Conservation (phyloP, 2,329 filamentous ascomycete genomes). For the Bipolaris zeicola region DNA sequence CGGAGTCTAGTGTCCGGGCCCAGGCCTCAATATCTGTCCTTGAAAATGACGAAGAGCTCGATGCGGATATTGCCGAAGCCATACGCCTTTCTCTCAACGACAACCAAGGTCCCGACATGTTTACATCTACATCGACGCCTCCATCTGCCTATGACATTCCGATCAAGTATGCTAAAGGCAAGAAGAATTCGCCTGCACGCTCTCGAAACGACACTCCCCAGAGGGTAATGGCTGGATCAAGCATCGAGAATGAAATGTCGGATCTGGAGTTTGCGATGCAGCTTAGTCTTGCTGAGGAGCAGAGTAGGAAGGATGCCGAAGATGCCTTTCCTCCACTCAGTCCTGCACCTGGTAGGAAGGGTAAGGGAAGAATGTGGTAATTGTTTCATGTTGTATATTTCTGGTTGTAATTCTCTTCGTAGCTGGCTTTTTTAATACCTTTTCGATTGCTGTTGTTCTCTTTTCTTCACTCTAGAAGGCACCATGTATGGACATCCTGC, state of each 20-base stretch:
- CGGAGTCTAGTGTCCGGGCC: slow-evolving; percentile 37
- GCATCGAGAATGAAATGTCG: slow-evolving; percentile 53
- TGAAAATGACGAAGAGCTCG: slow-evolving; percentile 56
- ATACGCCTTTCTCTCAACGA: slow-evolving; percentile 59
- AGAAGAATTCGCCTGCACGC: slow-evolving; percentile 33
- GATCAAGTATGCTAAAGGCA: slow-evolving; percentile 52
- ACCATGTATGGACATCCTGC: not conserved
- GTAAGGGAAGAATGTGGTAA: slow-evolving; percentile 38
- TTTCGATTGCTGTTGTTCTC: not conserved
- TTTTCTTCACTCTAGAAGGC: not conserved
- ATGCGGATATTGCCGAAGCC: slow-evolving; percentile 66
- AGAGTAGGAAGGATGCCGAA: slow-evolving; percentile 51
- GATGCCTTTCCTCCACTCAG: slow-evolving; percentile 39
- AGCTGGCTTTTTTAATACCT: not conserved
- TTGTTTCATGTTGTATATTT: not conserved
- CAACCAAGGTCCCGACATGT: slow-evolving; percentile 18
- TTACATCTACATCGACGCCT: slow-evolving; percentile 14
- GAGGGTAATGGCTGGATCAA: slow-evolving; percentile 44
- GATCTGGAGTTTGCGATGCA: slow-evolving; percentile 68
- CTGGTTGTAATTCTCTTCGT: not conserved
- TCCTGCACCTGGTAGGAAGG: slow-evolving; percentile 28
- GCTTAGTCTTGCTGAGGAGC: slow-evolving; percentile 65
- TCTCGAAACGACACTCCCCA: slow-evolving; percentile 34
- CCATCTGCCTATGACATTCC: slow-evolving; percentile 50
- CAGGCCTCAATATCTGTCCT: slow-evolving; percentile 36